Evolutionary conservation across 2,329 filamentous ascomycete species (phyloP).

Genomic region (Boeremia lycopersici): DNA sequence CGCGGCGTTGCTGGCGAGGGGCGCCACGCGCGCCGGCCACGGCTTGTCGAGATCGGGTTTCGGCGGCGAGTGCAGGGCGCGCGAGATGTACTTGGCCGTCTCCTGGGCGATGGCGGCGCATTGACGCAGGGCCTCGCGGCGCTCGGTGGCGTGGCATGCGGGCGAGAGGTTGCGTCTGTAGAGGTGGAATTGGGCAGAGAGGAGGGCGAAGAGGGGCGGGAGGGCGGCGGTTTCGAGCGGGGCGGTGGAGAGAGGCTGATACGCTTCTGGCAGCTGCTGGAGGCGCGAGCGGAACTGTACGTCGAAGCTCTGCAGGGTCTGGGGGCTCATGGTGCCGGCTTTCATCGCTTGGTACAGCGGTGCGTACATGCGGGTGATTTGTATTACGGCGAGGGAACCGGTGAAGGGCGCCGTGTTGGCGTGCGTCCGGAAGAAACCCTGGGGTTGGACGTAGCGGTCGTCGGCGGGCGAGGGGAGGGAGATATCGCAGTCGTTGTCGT

Average conservation of each 20-base stretch:
- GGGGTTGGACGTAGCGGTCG: conserved; percentile 73
- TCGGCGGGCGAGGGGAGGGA: conserved; percentile 79
- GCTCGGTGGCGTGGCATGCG: conserved; percentile 67
- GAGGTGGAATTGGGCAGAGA: conserved; percentile 82
- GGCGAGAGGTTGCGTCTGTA: conserved; percentile 88
- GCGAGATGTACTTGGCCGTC: conserved; percentile 75
- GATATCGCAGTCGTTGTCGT: conserved; percentile 88
- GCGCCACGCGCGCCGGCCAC: conserved; percentile 65
- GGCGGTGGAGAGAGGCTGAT: conserved; percentile 69
- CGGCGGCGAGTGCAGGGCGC: conserved; percentile 60
- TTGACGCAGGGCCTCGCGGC: conserved; percentile 74
- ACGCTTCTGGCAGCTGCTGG: conserved; percentile 74
- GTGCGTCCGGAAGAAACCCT: conserved; percentile 50
- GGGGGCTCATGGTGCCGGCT: conserved; percentile 65
- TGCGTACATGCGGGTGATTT: conserved; percentile 78
- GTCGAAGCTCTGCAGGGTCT: conserved; percentile 79
- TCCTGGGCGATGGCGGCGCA: conserved; percentile 78
- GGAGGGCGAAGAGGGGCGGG: conserved; percentile 76
- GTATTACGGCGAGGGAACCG: conserved; percentile 79
- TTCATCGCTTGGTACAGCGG: conserved; percentile 73
- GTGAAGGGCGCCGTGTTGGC: conserved; percentile 57
- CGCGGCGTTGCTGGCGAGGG: conserved; percentile 74
- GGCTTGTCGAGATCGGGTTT: conserved; percentile 31
- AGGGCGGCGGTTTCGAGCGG: conserved; percentile 76
- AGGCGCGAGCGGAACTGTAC: conserved; percentile 78